Base-by-base conservation (phyloP, 352 stramenopile genomes). In the Phytopythium sindhum region DNA sequence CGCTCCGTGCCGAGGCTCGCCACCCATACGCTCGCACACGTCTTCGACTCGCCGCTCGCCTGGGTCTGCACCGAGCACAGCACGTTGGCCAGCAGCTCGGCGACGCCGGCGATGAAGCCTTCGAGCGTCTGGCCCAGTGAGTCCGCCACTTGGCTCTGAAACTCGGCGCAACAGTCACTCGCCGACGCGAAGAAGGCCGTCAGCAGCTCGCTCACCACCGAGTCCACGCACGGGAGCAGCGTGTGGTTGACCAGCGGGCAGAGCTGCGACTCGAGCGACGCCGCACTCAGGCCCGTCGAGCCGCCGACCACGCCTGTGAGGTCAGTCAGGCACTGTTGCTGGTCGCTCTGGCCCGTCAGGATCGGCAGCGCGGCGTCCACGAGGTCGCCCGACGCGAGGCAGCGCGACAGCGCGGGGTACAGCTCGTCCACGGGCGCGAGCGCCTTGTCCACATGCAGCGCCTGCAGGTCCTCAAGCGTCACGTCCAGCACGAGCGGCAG, bases 351-450 rank as follows among this genome's bases (percentile, higher is more conserved):
- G 29, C 78, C 66, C 11, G 68, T 59, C 12, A 79, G 50, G 35
- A 75, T 42, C 6, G 59, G 39, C 28, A 77, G 29, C 2, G 65
- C 70, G 5, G 78, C 47, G 17, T 63, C 56, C 17, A 81, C 50
- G 17, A 79, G 48, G n/a, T 77, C 65, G 8, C 63, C 64, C 2
- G 70, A 79, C 17, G 50, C 70, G 19, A 79, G 44, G 29, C 74
- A 81, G 48, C 66, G 68, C 35, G 74, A 79, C 10, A 81, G 63
- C 68, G 70, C 76, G n/a, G 74, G 74, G 23, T 71, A 37, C 26
- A 70, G 63, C 33, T 63, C 62, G 48, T 81, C 71, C 15, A 79
- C 28, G 1, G 74, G 70, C 28, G 65, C 64, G 3, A 81, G 54
- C 39, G 78, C 55, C 58, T 77, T 47, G 29, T 75, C 39, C 9